Conservation (phyloP, 2,329 filamentous ascomycete species). For the Fusarium pilosicola region DNA sequence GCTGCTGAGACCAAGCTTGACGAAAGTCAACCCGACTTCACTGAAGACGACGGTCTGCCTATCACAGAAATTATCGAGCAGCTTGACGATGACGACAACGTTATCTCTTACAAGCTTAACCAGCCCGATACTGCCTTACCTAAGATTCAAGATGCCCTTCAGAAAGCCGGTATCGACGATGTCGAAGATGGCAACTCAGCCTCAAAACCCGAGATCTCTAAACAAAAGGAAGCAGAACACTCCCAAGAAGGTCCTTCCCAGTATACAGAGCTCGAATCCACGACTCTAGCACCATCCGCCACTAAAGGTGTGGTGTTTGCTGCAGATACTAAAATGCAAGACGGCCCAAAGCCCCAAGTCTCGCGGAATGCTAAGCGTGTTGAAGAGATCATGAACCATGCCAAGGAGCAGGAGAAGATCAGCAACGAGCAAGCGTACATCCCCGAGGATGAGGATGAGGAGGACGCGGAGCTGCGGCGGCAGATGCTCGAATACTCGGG, state of each 20-base stretch:
- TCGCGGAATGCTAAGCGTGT: conserved; percentile 59
- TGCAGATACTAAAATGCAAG: conserved; percentile 65
- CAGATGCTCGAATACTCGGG: conserved; percentile 94
- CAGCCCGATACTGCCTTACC: conserved; percentile 74
- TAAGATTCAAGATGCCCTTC: conserved; percentile 75
- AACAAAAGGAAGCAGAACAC: neutral
- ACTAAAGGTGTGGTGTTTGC: conserved; percentile 73
- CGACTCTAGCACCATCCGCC: conserved; percentile 6
- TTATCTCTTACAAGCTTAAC: conserved; percentile 74
- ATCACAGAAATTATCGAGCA: conserved; percentile 93
- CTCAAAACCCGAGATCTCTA: neutral
- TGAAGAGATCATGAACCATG: conserved; percentile 66
- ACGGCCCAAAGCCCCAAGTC: conserved; percentile 49
- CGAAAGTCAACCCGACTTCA: conserved; percentile 68
- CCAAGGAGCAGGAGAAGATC: conserved; percentile 63
- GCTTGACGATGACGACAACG: conserved; percentile 88
- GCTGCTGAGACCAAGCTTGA: conserved; percentile 75
- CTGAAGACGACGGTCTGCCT: conserved; percentile 76
- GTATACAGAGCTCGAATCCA: conserved; percentile 1
- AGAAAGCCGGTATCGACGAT: conserved; percentile 77
- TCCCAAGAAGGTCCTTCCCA: neutral
- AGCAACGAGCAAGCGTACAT: conserved; percentile 62
- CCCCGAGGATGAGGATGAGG: conserved; percentile 78
- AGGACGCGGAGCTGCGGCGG: conserved; percentile 81
- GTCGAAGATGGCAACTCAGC: conserved; percentile 38